These are phyloP conservation scores for Myxozyma sirexii DNA, from an alignment of 805 yeast species.

Conservation along the genomic window DNA sequence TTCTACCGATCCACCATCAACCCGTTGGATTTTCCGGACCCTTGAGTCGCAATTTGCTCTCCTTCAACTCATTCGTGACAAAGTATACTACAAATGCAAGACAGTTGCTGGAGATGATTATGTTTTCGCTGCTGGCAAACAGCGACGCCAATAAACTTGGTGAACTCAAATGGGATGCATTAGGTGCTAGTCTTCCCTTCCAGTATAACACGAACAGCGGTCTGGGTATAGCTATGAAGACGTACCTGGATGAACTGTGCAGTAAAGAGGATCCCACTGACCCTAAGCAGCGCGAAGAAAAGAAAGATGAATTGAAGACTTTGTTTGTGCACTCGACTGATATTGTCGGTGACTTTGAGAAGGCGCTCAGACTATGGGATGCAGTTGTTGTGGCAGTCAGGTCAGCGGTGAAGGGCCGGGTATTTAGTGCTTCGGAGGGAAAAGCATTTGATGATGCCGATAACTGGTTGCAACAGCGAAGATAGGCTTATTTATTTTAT, in stretches of 20 bases:
- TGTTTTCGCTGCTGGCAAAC: slow-evolving; percentile 56
- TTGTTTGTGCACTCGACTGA: slow-evolving; percentile 39
- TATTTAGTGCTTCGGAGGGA: slow-evolving; percentile 18
- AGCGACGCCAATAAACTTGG: slow-evolving; percentile 61
- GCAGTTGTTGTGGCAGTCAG: slow-evolving; percentile 34
- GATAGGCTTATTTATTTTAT: not conserved
- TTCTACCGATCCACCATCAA: slow-evolving; percentile 53
- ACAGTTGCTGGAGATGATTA: slow-evolving; percentile 57
- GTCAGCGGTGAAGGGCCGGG: slow-evolving; percentile 27
- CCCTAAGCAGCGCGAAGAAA: slow-evolving; percentile 13
- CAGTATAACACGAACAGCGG: slow-evolving; percentile 61
- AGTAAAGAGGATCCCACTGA: slow-evolving; percentile 28
- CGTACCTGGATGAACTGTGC: slow-evolving; percentile 51
- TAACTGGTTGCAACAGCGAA: slow-evolving; percentile 63
- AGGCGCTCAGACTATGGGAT: slow-evolving; percentile 41
- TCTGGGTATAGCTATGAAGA: slow-evolving; percentile 61
- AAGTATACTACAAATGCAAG: slow-evolving; percentile 54
- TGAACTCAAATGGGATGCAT: slow-evolving; percentile 57
- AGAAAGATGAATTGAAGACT: slow-evolving; percentile 28
- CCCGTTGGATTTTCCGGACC: slow-evolving; percentile 68
- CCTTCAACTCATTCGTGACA: slow-evolving; percentile 66
- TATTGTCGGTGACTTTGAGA: slow-evolving; percentile 35
- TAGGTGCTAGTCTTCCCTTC: slow-evolving; percentile 63
- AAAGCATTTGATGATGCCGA: slow-evolving; percentile 26
- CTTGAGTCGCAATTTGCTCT: slow-evolving; percentile 64